phyloP scores from a whole-genome alignment of 2,329 filamentous ascomycete genomes.

The Raffaelea arxii region DNA sequence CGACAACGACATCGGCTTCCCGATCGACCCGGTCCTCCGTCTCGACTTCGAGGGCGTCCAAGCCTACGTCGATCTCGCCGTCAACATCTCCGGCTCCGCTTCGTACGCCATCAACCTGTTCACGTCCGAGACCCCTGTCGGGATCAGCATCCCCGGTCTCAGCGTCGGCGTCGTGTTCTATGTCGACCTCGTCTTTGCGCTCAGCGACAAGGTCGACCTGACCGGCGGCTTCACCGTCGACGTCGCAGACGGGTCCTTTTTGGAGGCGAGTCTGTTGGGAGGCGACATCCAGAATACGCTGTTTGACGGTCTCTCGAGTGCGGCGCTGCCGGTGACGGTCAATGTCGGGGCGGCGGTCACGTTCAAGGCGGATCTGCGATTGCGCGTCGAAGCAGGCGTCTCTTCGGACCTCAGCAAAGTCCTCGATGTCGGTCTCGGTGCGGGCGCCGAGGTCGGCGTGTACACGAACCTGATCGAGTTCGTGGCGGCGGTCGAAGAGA shows the following conservation, averaged over 20 bases:
- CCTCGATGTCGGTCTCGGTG: constrained; percentile 21
- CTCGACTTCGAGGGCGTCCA: constrained; percentile 40
- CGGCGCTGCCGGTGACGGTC: constrained; percentile 37
- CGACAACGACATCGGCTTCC: constrained; percentile 17
- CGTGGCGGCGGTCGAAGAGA: constrained; percentile 28
- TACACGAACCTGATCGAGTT: constrained; percentile 47
- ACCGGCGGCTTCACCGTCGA: constrained; percentile 36
- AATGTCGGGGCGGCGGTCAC: constrained; percentile 31
- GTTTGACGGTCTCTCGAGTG: constrained; percentile 31
- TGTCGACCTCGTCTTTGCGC: constrained; percentile 36
- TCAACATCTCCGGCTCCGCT: constrained; percentile 32
- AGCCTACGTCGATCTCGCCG: constrained; percentile 39
- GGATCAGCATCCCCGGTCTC: constrained; percentile 32
- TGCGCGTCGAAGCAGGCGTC: constrained; percentile 36
- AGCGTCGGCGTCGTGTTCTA: constrained; percentile 33
- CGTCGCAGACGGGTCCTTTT: constrained; percentile 28
- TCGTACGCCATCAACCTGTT: constrained; percentile 42
- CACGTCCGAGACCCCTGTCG: constrained; percentile 31
- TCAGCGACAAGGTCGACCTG: constrained; percentile 42
- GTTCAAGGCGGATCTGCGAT: constrained; percentile 38
- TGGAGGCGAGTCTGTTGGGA: no score
- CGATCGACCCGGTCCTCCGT: constrained; percentile 28
- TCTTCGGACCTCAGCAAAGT: constrained; percentile 19
- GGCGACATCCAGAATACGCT: constrained; percentile 35
- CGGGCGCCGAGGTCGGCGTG: constrained; percentile 33